Evolutionary conservation across 306 rosid species (phyloP), one percentile per base, ranked within the genome.

Genomic region (Fagus crenata): DNA sequence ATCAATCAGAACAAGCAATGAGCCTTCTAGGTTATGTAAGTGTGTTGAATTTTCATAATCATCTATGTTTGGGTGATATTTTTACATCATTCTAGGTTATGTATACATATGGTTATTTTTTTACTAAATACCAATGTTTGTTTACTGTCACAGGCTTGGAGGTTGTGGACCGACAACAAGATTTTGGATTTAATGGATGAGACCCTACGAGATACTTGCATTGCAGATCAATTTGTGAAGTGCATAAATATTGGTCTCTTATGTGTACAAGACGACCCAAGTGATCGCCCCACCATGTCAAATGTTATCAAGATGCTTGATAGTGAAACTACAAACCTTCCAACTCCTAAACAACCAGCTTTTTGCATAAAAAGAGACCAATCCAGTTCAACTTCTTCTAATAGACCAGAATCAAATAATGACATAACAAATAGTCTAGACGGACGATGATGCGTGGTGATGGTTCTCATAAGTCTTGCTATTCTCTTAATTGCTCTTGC

Each of bases 1-100:
- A 68, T 51, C 64, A 83, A 6, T 83, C 77, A 6, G 56, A 83
- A 5, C 67, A 73, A 69, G 72, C 80, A 32, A 64, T 86, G 53
- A 90, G 81, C 67, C 95, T 90, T 64, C 43, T 86, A 49, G 76
- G 87, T 69, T 77, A 86, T 75, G 94, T 86, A 79, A 42, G 90
- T 70, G 12, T 28, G 73, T 56, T 22, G 31, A 22, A 22, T 6
- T 56, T 7, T 22, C 11, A 7, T 6, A 42, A 42, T 11, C 3
- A 42, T 7, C 49, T 42, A 6, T 2, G 8, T 42, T 42, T 5
- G 6, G 11, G 8, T 42, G 2, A 7, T 7, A 7, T 42, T 22
- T 22, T 22, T 22, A 22, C 28, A 22, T 22, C 49, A 42, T 42
- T 42, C 6, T 42, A 42, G 49, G 49, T 0, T 42, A 42, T 7